A percentile compares a stretch with the other conserved stretches of the same genome.
phyloP scores from a whole-genome alignment of 2,329 filamentous ascomycete genomes.

The Phyllosticta paracitricarpa region DNA sequence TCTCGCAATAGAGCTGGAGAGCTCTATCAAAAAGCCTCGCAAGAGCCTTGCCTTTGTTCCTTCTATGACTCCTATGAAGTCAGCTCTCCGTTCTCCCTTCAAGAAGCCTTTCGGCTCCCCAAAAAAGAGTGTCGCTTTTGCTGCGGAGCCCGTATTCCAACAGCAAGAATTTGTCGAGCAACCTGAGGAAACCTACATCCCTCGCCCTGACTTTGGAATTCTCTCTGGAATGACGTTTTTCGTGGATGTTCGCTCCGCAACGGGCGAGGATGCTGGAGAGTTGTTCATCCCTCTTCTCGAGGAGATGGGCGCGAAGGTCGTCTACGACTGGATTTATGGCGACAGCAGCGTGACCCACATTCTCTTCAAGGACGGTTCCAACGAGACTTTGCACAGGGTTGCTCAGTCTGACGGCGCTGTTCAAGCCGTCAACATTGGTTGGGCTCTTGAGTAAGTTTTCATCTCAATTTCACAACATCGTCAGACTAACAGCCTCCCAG shows the following conservation, averaged over 20 bases:
- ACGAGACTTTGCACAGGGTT: constrained; percentile 72
- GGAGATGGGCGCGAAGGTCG: constrained; percentile 72
- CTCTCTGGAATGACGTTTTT: constrained; percentile 60
- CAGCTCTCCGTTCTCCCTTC: constrained; percentile 25
- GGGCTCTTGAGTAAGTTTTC: constrained; percentile 66
- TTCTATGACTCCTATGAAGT: constrained; percentile 14
- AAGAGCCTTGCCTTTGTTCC: constrained; percentile 9
- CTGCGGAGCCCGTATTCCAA: neutral
- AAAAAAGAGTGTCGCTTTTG: constrained; percentile 29
- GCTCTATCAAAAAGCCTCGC: constrained; percentile 9
- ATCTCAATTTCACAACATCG: constrained; percentile 25
- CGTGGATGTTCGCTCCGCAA: constrained; percentile 73
- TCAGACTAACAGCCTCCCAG: neutral
- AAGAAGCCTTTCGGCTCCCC: constrained; percentile 22
- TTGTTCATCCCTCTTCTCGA: constrained; percentile 71
- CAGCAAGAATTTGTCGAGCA: constrained; percentile 3
- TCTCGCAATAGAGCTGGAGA: constrained; percentile 6
- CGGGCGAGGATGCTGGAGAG: constrained; percentile 53
- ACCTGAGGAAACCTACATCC: constrained; percentile 13
- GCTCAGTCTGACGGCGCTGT: constrained; percentile 62
- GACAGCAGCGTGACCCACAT: constrained; percentile 72
- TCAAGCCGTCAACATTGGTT: constrained; percentile 67
- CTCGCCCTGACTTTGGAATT: constrained; percentile 17
- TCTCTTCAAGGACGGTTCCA: constrained; percentile 78
- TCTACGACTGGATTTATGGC: constrained; percentile 69